Evolutionary conservation across 2,329 filamentous ascomycete species (phyloP).

Genomic region (Emergomyces pasteurianus): DNA sequence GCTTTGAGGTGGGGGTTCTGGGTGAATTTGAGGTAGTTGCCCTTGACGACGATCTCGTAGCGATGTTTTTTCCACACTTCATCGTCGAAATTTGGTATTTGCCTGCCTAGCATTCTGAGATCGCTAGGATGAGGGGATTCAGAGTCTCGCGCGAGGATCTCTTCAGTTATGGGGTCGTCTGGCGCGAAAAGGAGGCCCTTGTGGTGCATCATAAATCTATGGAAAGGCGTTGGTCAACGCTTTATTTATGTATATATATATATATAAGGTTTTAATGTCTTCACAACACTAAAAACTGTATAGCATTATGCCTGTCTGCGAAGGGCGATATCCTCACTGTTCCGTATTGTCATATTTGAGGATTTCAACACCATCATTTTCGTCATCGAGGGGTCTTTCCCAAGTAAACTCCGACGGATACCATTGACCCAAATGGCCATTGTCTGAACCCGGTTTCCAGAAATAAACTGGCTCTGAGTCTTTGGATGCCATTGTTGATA

Average conservation of each 20-base stretch:
- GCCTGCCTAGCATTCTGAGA: constrained; percentile 18
- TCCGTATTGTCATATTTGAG: constrained; percentile 11
- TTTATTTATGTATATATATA: background rate
- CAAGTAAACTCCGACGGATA: constrained; percentile 13
- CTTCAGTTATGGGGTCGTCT: constrained; percentile 16
- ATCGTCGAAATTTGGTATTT: constrained; percentile 22
- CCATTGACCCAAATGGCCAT: constrained; percentile 16
- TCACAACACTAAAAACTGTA: background rate
- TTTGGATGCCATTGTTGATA: background rate
- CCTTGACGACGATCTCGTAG: constrained; percentile 20
- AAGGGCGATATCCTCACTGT: constrained; percentile 7
- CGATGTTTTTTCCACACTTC: constrained; percentile 17
- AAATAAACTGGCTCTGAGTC: constrained; percentile 10
- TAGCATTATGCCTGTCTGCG: no score
- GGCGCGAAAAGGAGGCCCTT: constrained; percentile 23
- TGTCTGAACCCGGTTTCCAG: constrained; percentile 13
- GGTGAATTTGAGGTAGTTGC: constrained; percentile 23
- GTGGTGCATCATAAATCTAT: constrained; percentile 24
- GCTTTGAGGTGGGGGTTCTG: constrained; percentile 18
- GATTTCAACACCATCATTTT: background rate
- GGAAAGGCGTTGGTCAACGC: background rate
- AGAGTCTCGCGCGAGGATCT: constrained; percentile 15
- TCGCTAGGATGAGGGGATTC: constrained; percentile 14
- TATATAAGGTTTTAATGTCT: background rate
- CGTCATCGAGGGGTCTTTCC: background rate